Percentiles rank a stretch among this genome's conserved stretches.
phyloP scores from a whole-genome alignment of 768 basidiomycete species.

The Termitomyces sp. region DNA sequence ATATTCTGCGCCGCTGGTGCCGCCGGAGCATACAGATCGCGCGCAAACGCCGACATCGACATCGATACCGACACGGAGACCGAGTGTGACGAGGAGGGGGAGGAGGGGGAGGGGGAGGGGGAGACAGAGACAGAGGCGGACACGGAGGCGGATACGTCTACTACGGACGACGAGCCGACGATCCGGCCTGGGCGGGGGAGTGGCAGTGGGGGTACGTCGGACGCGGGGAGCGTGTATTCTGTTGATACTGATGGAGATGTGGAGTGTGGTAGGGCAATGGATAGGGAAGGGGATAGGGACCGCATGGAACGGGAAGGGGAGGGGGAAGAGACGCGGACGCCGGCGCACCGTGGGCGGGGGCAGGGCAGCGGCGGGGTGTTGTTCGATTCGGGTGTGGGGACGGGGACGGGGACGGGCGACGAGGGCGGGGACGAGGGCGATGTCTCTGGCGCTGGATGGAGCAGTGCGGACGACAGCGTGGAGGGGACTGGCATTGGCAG shows the following conservation, averaged over 20 bases:
- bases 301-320: neutral
- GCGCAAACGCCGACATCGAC: constrained; percentile 11
- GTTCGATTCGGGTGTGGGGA: too few species aligned
- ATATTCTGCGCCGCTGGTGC: neutral
- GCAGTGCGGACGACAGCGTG: constrained; percentile 21
- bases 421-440: constrained; percentile 16
- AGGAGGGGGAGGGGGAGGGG: neutral
- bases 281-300: neutral
- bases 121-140: constrained; percentile 54
- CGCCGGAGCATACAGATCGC: neutral
- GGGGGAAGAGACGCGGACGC: constrained; percentile 14
- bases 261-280: neutral
- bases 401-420: too few species aligned
- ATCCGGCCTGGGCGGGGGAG: constrained; percentile 39
- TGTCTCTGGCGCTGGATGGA: constrained; percentile 18
- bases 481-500: too few species aligned
- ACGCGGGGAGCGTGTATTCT: constrained; percentile 11
- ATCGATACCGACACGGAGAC: constrained; percentile 17
- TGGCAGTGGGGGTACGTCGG: constrained; percentile 10
- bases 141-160: constrained; percentile 49
- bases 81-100: neutral
- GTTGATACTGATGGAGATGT: constrained; percentile 5
- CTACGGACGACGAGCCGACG: constrained; percentile 81
- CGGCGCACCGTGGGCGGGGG: too few species aligned
- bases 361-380: too few species aligned